Evolutionary conservation across 257 asterid genomes (phyloP), one percentile per base, ranked within the genome.

Genomic region (Fraxinus quadrangulata): DNA sequence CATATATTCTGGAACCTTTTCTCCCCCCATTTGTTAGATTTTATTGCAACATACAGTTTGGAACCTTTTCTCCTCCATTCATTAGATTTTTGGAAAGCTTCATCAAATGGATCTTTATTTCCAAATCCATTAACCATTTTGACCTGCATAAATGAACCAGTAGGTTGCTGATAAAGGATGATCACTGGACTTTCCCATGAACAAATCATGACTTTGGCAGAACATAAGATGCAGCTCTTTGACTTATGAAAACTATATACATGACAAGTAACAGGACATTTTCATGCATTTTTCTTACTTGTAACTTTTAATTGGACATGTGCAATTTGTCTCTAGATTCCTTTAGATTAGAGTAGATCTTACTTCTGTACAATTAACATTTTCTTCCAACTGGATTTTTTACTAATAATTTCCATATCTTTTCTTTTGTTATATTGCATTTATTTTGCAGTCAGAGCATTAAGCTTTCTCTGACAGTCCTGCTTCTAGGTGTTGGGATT

Each of bases 401-500:
- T 14, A 51, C 63, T 14, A 51, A 51, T 26, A 45, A 51, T 51
- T 19, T 17, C 61, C 45, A 11, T 3, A n/a, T 65, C 67, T 14
- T 42, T 31, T 75, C 28, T 6, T 61, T 37, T 81, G 68, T 67
- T 42, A 51, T 6, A 51, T 51, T 51, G 63, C 63, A 17, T 51
- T 51, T 19, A 51, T 51, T 51, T 51, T 84, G 80, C 85, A 86
- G 90, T 81, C 65, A 75, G 81, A 84, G 75, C 76, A 80, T 86
- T 80, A 83, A 84, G 78, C 80, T 86, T 80, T 84, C 88, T 80
- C 87, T 86, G 40, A 24, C 70, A 70, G 61, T 86, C 77, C 88
- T 86, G 42, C 90, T 86, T 69, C 74, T 75, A n/a, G 90, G 90
- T 78, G 90, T 86, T 67, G 90, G 90, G 45, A 89, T 94, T 78